phyloP scores from a whole-genome alignment of 164 flowering plant genomes.

The Berberis thunbergii region DNA sequence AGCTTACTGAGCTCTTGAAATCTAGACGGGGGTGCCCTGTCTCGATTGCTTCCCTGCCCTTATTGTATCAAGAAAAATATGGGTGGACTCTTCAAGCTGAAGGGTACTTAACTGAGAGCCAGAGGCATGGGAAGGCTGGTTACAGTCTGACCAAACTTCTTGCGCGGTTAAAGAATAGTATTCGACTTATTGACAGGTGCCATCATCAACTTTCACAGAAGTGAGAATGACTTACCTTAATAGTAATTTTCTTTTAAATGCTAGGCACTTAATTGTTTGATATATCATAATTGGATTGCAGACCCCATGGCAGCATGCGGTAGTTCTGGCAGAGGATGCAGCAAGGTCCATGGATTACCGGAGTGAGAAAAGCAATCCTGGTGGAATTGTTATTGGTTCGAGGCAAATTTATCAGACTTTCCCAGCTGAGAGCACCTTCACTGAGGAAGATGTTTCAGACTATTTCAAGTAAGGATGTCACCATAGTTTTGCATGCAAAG shows the following conservation, averaged over 20 bases:
- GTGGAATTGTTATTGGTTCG: too few species aligned
- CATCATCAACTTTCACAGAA: background rate
- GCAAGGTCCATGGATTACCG: too few species aligned
- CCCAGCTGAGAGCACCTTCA: too few species aligned
- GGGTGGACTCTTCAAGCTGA: slow-evolving; percentile 74
- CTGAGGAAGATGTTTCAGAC: slow-evolving; percentile 17
- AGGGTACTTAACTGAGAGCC: slow-evolving; percentile 90
- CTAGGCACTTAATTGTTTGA: background rate
- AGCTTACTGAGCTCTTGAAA: slow-evolving; percentile 64
- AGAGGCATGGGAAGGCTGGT: slow-evolving; percentile 87
- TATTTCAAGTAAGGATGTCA: slow-evolving; percentile 54
- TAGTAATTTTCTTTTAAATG: background rate
- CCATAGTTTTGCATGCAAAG: background rate
- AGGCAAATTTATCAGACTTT: too few species aligned
- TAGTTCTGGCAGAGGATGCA: too few species aligned
- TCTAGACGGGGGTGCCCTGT: slow-evolving; percentile 61
- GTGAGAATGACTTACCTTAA: background rate
- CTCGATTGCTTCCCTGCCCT: slow-evolving; percentile 80
- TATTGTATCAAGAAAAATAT: slow-evolving; percentile 67
- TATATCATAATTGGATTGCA: slow-evolving; percentile 4
- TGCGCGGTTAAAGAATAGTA: slow-evolving; percentile 57
- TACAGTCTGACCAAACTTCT: slow-evolving; percentile 82
- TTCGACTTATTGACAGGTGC: slow-evolving; percentile 74
- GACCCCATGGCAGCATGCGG: too few species aligned
- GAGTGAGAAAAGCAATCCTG: too few species aligned